These are phyloP conservation scores for Zygnema circumcarinatum DNA, from an alignment of 139 green algal species.

Conservation along the genomic window DNA sequence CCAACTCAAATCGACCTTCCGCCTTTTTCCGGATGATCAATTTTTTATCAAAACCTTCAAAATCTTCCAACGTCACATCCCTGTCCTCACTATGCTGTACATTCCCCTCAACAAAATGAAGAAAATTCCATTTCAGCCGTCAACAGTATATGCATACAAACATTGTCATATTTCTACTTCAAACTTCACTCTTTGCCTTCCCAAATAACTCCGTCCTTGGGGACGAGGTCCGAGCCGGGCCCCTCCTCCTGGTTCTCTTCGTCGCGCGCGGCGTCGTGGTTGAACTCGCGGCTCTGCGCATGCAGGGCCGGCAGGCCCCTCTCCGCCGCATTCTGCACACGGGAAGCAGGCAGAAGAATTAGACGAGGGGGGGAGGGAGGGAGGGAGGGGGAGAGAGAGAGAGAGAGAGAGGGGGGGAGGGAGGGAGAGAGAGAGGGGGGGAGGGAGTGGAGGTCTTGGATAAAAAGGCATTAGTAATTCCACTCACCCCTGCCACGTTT, in stretches of 20 bases:
- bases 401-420: too few relatives aligned
- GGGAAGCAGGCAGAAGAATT: too few relatives aligned
- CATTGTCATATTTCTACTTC: background rate
- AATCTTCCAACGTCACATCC: too few relatives aligned
- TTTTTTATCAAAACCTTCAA: background rate
- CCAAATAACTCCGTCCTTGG: background rate
- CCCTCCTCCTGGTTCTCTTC: constrained; percentile 18
- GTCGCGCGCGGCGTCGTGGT: background rate
- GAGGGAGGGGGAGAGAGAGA: too few relatives aligned
- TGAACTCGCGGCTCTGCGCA: background rate
- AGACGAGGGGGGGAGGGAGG: too few relatives aligned
- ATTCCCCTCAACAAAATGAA: background rate
- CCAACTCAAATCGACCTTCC: background rate
- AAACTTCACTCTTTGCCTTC: background rate
- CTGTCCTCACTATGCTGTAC: too few relatives aligned
- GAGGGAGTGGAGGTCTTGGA: too few relatives aligned
- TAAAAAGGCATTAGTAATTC: too few relatives aligned
- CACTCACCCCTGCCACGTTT: background rate
- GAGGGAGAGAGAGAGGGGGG: too few relatives aligned
- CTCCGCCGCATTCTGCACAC: background rate
- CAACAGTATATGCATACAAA: background rate
- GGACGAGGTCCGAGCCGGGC: constrained; percentile 2
- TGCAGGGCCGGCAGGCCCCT: background rate
- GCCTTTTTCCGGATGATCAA: background rate
- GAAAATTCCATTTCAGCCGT: background rate